A percentile compares a stretch with the other conserved stretches of the same genome.
These are phyloP conservation scores for Macrocybe gigantea DNA, from an alignment of 768 basidiomycete species.

Conservation along the genomic window DNA sequence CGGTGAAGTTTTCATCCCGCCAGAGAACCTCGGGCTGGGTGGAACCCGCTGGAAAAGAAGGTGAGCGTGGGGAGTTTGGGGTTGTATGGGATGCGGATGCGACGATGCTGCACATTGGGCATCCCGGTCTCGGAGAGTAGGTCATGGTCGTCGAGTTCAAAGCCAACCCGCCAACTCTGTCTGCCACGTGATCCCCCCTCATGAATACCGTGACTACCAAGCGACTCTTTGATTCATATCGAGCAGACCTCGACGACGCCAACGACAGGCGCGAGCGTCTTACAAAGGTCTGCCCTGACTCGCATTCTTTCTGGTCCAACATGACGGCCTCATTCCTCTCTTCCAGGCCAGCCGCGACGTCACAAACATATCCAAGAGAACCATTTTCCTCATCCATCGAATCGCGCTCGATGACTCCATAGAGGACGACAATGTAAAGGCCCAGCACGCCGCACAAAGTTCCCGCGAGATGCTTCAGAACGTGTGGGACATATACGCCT, in stretches of 20 bases:
- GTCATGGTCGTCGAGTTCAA: slow-evolving; percentile 28
- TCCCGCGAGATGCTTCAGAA: slow-evolving; percentile 60
- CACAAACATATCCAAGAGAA: slow-evolving; percentile 87
- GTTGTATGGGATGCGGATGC: slow-evolving; percentile 43
- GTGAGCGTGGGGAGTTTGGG: slow-evolving; percentile 37
- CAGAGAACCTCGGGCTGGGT: slow-evolving; percentile 59
- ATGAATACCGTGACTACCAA: slow-evolving; percentile 16
- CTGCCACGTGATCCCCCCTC: slow-evolving; percentile 14
- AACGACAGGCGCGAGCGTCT: slow-evolving; percentile 87
- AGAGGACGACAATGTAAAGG: slow-evolving; percentile 19
- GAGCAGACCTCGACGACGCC: slow-evolving; percentile 71
- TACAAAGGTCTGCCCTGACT: slow-evolving; percentile 59
- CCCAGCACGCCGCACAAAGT: slow-evolving; percentile 40
- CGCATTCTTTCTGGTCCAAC: not conserved
- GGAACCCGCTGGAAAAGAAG: slow-evolving; percentile 39
- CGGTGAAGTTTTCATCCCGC: slow-evolving; percentile 74
- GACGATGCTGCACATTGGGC: slow-evolving; percentile 74
- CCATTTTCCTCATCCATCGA: slow-evolving; percentile 90
- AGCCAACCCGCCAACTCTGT: not conserved
- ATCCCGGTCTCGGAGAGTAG: slow-evolving; percentile 61
- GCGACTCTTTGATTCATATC: slow-evolving; percentile 52
- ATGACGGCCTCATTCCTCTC: not conserved
- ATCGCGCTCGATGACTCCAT: slow-evolving; percentile 33
- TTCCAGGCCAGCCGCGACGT: slow-evolving; percentile 76
- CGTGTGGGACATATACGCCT: slow-evolving; percentile 58